Conservation (phyloP, 1,139 yeast species). For the Blastobotrys arbuscula region DNA sequence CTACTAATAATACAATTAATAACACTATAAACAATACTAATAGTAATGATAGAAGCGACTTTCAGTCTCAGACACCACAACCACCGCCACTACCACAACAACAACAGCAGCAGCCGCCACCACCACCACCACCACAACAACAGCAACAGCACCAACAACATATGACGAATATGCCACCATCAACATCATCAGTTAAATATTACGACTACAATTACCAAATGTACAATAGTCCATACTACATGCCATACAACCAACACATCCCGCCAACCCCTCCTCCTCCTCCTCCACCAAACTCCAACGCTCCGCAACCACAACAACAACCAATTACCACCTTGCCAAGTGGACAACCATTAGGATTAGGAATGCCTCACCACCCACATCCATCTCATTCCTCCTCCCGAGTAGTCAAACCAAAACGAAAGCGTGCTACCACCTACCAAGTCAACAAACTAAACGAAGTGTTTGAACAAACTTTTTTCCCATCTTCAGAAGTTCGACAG, state of each 20-base stretch:
- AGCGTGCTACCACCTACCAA: conserved; percentile 35
- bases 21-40: not conserved
- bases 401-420: conserved; percentile 33
- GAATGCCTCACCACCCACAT: conserved; percentile 8
- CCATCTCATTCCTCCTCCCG: not conserved
- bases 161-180: not conserved
- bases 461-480: conserved; percentile 35
- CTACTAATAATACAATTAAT: not conserved
- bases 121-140: not conserved
- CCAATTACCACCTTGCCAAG: not conserved
- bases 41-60: not conserved
- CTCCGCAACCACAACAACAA: conserved; percentile 9
- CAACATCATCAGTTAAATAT: not conserved
- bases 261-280: conserved; percentile 3
- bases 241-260: not conserved
- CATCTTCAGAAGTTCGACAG: conserved; percentile 34
- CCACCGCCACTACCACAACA: not conserved
- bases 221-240: not conserved
- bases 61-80: conserved; percentile 3
- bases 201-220: not conserved
- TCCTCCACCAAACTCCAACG: no score
- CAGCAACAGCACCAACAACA: not conserved
- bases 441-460: conserved; percentile 33
- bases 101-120: conserved; percentile 4
- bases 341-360: not conserved